Percentiles rank a stretch among this genome's conserved stretches.
Conservation (phyloP, 768 basidiomycete species). For the Tubosaeta brunneosetosa region DNA sequence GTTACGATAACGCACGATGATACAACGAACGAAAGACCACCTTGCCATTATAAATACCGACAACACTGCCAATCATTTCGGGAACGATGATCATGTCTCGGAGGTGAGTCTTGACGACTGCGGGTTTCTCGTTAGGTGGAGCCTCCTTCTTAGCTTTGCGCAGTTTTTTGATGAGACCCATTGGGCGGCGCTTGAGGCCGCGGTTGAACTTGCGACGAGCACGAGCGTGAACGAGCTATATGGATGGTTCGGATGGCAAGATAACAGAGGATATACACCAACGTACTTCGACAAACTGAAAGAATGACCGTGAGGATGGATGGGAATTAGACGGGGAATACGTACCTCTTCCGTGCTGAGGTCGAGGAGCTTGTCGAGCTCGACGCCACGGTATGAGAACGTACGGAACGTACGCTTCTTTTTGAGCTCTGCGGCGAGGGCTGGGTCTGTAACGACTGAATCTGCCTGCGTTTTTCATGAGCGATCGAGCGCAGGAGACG, state of each 20-base stretch:
- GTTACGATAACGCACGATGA: background rate
- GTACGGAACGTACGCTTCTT: conserved; percentile 99
- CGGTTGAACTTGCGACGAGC: conserved; percentile 98
- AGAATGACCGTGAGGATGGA: conserved; percentile 2
- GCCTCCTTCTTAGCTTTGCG: conserved; percentile 99
- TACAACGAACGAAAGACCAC: conserved; percentile 36
- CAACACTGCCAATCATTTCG: conserved; percentile 98
- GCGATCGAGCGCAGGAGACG: background rate
- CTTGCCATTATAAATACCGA: conserved; percentile 99
- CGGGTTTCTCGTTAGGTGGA: conserved; percentile 97
- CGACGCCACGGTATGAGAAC: conserved; percentile 96
- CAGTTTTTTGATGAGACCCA: conserved; percentile 99
- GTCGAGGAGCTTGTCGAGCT: conserved; percentile 97
- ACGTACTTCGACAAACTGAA: conserved; percentile 75
- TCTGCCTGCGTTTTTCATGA: conserved; percentile 55
- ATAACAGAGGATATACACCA: conserved; percentile 11
- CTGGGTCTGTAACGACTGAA: conserved; percentile 80
- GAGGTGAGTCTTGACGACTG: conserved; percentile 98
- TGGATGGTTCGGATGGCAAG: background rate
- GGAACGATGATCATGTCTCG: conserved; percentile 99
- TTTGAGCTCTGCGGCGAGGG: conserved; percentile 94
- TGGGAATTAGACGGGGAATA: background rate
- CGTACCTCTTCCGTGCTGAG: conserved; percentile 92
- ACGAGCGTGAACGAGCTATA: conserved; percentile 93
- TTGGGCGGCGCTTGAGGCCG: conserved; percentile 95